Conservation (phyloP, 306 rosid species). For the Vachellia pachyceras region DNA sequence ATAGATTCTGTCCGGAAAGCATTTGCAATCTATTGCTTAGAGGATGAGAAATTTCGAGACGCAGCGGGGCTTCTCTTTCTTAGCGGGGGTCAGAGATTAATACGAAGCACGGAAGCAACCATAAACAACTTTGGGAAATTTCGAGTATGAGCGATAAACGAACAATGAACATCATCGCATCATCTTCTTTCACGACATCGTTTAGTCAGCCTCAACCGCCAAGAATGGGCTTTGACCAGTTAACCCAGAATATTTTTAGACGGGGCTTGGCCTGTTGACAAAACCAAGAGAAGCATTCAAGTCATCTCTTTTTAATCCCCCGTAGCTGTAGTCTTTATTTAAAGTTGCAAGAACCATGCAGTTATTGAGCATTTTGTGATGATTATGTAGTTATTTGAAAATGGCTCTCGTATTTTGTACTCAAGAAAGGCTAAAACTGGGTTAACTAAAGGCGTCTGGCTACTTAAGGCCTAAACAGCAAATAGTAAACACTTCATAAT, state of each 20-base stretch:
- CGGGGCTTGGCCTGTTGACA: too few relatives aligned
- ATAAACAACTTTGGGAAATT: neutral
- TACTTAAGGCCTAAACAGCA: neutral
- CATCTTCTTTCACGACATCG: neutral
- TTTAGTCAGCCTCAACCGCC: neutral
- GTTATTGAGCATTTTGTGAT: neutral
- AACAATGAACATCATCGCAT: neutral
- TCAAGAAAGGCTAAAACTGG: neutral
- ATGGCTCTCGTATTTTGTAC: neutral
- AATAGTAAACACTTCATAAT: neutral
- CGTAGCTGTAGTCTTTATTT: too few relatives aligned
- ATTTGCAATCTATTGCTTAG: conserved; percentile 27
- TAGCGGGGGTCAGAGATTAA: neutral
- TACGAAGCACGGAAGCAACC: conserved; percentile 16
- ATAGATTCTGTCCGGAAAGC: conserved; percentile 38
- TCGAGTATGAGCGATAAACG: neutral
- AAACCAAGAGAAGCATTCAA: neutral
- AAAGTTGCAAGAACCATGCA: neutral
- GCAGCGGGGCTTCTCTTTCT: neutral
- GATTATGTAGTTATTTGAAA: neutral
- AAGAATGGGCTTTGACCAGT: neutral
- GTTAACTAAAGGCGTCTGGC: neutral
- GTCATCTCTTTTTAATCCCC: neutral
- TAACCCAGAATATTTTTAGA: neutral
- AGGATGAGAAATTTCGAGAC: neutral